phyloP scores from a whole-genome alignment of 495 filamentous ascomycete genomes.

The Tetracladium marchalianum region DNA sequence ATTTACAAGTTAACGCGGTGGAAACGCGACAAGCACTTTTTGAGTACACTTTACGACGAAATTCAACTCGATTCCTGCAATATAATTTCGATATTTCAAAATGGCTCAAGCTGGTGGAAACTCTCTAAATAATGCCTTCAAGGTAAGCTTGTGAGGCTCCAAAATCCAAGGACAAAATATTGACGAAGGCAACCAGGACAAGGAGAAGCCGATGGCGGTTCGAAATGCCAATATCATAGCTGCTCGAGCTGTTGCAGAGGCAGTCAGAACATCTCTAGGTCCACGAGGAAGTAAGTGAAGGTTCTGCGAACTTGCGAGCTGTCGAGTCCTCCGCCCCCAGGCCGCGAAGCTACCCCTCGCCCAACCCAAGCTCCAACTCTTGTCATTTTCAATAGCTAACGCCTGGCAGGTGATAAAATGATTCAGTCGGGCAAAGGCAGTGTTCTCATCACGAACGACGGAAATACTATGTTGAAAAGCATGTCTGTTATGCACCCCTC shows the following conservation, averaged over 20 bases:
- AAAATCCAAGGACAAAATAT: conserved; percentile 25
- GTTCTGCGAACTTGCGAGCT: neutral
- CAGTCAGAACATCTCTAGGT: conserved; percentile 68
- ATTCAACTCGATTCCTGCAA: neutral
- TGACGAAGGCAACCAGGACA: conserved; percentile 60
- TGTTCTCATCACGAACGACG: conserved; percentile 98
- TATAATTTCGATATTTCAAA: conserved; percentile 22
- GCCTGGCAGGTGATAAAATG: conserved; percentile 85
- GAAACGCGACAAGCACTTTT: neutral
- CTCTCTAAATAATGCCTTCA: conserved; percentile 67
- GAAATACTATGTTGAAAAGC: conserved; percentile 95
- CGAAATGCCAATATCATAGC: conserved; percentile 92
- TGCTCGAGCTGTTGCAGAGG: conserved; percentile 94
- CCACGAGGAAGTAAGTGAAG: conserved; percentile 30
- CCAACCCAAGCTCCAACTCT: neutral
- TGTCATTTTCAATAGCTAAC: conserved; percentile 27
- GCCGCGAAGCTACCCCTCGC: conserved; percentile 51
- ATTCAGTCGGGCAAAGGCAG: conserved; percentile 93
- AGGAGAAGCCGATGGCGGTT: conserved; percentile 97
- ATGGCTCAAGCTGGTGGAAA: conserved; percentile 54
- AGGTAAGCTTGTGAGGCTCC: conserved; percentile 39
- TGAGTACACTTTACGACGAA: conserved; percentile 2
- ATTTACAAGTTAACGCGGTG: too few species aligned
- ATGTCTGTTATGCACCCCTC: conserved; percentile 99
- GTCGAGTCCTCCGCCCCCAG: conserved; percentile 26